A percentile compares a stretch with the other conserved stretches of the same genome.
Conservation (phyloP, 768 basidiomycete species). For the Podaxis mareebaensis region DNA sequence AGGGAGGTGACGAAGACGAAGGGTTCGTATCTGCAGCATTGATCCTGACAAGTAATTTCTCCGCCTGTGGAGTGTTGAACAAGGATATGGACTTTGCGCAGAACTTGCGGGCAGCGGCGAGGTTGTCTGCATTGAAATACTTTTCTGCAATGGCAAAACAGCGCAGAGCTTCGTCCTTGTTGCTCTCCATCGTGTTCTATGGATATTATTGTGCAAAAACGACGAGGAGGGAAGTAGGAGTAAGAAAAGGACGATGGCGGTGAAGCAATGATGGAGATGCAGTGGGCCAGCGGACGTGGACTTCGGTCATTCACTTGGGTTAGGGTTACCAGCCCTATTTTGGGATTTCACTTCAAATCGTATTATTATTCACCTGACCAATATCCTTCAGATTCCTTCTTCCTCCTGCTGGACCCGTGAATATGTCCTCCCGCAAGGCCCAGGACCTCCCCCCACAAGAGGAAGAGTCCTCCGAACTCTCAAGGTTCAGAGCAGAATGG, state of each 20-base stretch:
- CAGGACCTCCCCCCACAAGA: conserved; percentile 20
- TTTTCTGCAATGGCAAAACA: conserved; percentile 79
- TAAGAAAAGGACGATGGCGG: conserved; percentile 3
- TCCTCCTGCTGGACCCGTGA: background rate
- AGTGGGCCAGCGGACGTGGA: conserved; percentile 12
- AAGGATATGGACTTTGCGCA: conserved; percentile 84
- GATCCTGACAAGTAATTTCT: conserved; percentile 64
- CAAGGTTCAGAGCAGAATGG: conserved; percentile 73
- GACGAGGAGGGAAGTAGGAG: conserved; percentile 6
- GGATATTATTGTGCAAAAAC: background rate
- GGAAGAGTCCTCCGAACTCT: conserved; percentile 62
- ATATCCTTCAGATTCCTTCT: background rate
- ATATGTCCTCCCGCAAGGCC: conserved; percentile 6
- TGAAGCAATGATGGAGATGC: conserved; percentile 10
- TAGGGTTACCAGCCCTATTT: conserved; percentile 19
- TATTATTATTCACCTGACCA: background rate
- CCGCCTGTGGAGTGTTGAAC: conserved; percentile 77
- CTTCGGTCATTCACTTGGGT: conserved; percentile 11
- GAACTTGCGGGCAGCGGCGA: conserved; percentile 82
- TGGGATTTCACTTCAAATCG: background rate
- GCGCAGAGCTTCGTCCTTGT: conserved; percentile 87
- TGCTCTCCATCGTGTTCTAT: conserved; percentile 64
- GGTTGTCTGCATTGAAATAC: conserved; percentile 71
- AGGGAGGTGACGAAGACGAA: conserved; percentile 33
- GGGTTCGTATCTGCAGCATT: conserved; percentile 48